A percentile compares a stretch with the other conserved stretches of the same genome.
phyloP scores from a whole-genome alignment of 139 green algal species.

The Micractinium conductrix region DNA sequence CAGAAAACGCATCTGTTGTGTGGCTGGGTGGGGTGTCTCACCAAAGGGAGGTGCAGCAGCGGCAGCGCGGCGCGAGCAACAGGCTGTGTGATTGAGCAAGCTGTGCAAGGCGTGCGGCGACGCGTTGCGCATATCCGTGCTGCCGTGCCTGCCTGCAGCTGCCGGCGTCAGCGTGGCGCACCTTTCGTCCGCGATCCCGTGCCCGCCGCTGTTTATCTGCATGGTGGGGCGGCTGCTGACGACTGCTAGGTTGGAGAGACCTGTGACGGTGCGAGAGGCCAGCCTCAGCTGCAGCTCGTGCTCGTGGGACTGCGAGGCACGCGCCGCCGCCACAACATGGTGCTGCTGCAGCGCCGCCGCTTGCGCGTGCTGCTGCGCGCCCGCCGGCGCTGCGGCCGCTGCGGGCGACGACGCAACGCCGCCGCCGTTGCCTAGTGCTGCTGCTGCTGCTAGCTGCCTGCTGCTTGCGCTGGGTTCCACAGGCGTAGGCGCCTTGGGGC shows the following conservation, averaged over 20 bases:
- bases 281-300: constrained; percentile 24
- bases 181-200: background rate
- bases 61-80: too few relatives aligned
- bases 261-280: constrained; percentile 14
- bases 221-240: constrained; percentile 4
- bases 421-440: background rate
- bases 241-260: background rate
- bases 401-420: background rate
- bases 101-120: too few relatives aligned
- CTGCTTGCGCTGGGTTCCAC: background rate
- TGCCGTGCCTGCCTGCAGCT: background rate
- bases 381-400: constrained; percentile 12
- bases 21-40: too few relatives aligned
- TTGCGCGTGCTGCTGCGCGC: constrained; percentile 2
- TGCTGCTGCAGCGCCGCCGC: background rate
- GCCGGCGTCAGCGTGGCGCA: background rate
- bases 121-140: background rate
- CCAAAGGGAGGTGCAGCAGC: too few relatives aligned
- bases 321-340: background rate
- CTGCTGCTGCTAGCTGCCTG: background rate
- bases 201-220: background rate
- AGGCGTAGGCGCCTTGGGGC: background rate
- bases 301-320: constrained; percentile 19
- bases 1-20: too few relatives aligned
- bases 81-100: too few relatives aligned